Evolutionary conservation across 2,329 filamentous ascomycete genomes (phyloP).

Genomic region (Colletotrichum liaoningense): DNA sequence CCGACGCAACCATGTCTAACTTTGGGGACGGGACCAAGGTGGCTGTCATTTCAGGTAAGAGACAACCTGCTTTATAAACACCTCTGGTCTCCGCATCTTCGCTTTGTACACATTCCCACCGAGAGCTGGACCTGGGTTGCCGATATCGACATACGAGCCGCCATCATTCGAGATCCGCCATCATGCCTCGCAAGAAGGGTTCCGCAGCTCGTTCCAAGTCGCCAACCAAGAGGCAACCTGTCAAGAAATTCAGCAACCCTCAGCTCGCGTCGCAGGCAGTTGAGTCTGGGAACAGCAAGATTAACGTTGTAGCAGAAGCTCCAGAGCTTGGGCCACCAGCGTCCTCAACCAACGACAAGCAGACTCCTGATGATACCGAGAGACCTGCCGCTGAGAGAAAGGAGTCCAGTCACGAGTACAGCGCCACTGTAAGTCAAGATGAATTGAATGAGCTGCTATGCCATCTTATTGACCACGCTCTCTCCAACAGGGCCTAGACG

Average conservation of each 20-base stretch:
- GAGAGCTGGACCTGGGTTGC: neutral
- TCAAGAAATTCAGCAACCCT: slow-evolving; percentile 28
- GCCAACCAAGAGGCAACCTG: slow-evolving; percentile 17
- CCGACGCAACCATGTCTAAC: slow-evolving; percentile 32
- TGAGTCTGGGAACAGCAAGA: slow-evolving; percentile 24
- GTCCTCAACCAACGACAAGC: neutral
- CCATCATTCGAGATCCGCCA: neutral
- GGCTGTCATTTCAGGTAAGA: slow-evolving; percentile 32
- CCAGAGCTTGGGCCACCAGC: slow-evolving; percentile 30
- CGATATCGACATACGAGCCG: neutral
- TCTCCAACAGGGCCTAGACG: slow-evolving; percentile 13
- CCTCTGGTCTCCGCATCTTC: slow-evolving; percentile 6
- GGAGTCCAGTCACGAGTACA: slow-evolving; percentile 26
- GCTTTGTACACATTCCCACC: neutral
- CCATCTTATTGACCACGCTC: neutral
- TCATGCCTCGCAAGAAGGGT: slow-evolving; percentile 35
- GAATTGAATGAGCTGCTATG: too few relatives aligned
- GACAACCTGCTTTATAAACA: slow-evolving; percentile 10
- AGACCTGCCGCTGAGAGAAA: slow-evolving; percentile 21
- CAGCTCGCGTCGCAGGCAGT: slow-evolving; percentile 22
- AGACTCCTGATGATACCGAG: neutral
- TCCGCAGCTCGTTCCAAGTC: slow-evolving; percentile 21
- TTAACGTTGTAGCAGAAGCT: slow-evolving; percentile 35
- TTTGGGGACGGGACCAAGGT: slow-evolving; percentile 34
- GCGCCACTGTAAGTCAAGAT: slow-evolving; percentile 12